Evolutionary conservation across 257 asterid genomes (phyloP).

Genomic region (Solanum sparsipilum): DNA sequence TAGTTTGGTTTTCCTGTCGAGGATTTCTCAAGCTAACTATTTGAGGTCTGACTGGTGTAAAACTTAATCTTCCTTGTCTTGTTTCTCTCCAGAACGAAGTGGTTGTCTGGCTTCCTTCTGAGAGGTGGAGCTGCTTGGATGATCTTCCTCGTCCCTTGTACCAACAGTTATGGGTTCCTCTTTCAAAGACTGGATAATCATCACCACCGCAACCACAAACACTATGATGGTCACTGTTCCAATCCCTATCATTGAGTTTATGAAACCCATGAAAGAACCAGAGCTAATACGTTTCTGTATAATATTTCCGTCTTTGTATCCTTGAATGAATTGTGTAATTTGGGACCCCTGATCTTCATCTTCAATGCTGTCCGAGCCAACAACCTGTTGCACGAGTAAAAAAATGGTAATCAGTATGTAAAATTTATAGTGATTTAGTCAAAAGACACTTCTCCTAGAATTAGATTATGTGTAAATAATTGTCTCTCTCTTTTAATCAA

Average conservation of each 20-base stretch:
- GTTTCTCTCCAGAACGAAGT: constrained; percentile 15
- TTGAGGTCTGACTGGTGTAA: neutral
- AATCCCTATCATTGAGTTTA: constrained; percentile 45
- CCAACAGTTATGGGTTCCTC: constrained; percentile 35
- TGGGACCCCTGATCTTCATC: constrained; percentile 53
- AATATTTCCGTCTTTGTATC: constrained; percentile 66
- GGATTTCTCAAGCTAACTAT: neutral
- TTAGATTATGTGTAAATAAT: neutral
- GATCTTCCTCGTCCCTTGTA: constrained; percentile 21
- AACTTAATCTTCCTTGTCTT: constrained; percentile 45
- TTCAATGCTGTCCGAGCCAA: constrained; percentile 52
- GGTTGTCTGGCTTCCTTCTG: constrained; percentile 27
- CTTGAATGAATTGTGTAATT: constrained; percentile 55
- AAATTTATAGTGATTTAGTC: neutral
- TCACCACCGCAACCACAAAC: constrained; percentile 30
- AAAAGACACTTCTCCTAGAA: neutral
- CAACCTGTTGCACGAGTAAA: constrained; percentile 30
- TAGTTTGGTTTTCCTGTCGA: neutral
- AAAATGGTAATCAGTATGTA: neutral
- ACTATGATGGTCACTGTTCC: constrained; percentile 27
- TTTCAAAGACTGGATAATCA: constrained; percentile 29
- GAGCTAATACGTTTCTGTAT: constrained; percentile 38
- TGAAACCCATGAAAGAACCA: constrained; percentile 43
- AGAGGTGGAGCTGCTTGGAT: constrained; percentile 18
- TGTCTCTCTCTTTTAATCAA: neutral